Base-by-base conservation (phyloP, 768 basidiomycete genomes). In the Calocybe cyanea region DNA sequence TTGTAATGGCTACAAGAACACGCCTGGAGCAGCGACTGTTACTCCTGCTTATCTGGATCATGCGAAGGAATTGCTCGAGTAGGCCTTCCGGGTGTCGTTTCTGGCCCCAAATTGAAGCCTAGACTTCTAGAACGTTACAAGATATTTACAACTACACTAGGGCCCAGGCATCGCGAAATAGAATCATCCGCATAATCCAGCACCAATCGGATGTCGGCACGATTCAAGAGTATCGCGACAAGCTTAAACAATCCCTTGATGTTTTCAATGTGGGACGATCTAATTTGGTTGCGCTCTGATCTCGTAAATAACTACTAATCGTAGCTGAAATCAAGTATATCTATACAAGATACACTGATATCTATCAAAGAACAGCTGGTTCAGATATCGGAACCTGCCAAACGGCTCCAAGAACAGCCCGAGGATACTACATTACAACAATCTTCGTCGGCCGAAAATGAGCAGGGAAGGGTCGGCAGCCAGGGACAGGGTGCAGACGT, bases 201-300 rank as follows among this genome's bases (percentile, higher is more conserved):
- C 20, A 41, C 10, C 38, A 43, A 40, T 43, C 50, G 0, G 50
- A 51, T 13, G 32, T 35, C 14, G 50, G 13, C 34, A 32, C 23
- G 6, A 39, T 51, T 2, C 45, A 51, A 20, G 50, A 46, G 35
- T 51, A 46, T 14, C 50, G 50, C 2, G 41, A 51, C 6, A 42
- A 34, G 5, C n/a, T 51, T 18, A 34, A 33, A 14, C 50, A 51
- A 2, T 46, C 41, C 30, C 38, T 51, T 2, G 45, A 46, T 21
- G 19, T 46, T 3, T 51, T 51, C 21, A 38, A 28, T 13, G 50
- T 47, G 24, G 15, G 38, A 30, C 14, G 31, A 24, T 14, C 3
- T 33, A 8, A 7, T n/a, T 3, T 11, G 18, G 15, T 41, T 5
- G 15, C 2, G 1, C 18, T 35, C 24, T 3, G 10, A 19, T 34